phyloP scores from a whole-genome alignment of 345 rosid genomes.

The Raphanus raphanistrum region DNA sequence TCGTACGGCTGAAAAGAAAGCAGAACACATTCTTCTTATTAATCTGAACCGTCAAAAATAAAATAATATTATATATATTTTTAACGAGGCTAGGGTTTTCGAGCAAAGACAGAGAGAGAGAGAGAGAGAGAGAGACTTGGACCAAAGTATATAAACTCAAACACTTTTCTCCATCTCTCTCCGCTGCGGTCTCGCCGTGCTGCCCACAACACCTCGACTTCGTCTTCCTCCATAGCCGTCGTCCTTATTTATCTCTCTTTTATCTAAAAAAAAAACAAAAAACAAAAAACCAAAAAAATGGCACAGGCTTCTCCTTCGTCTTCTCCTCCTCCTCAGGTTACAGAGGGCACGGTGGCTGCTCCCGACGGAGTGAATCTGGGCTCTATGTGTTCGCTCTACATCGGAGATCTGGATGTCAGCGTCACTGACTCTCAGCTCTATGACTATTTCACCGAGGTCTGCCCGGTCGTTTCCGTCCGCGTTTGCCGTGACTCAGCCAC shows the following conservation, averaged over 20 bases:
- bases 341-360: constrained; percentile 28
- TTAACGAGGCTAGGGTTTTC: constrained; percentile 34
- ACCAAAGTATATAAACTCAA: constrained; percentile 33
- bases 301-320: constrained; percentile 39
- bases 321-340: constrained; percentile 8
- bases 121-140: constrained; percentile 14
- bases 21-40: not conserved
- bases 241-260: not conserved
- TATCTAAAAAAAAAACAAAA: too few relatives aligned
- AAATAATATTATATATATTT: not conserved
- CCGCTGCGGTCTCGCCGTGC: constrained; percentile 43
- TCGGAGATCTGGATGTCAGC: constrained; percentile 69
- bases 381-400: constrained; percentile 61
- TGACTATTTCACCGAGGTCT: constrained; percentile 58
- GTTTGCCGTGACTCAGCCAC: constrained; percentile 70
- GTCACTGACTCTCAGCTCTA: constrained; percentile 75
- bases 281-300: not conserved
- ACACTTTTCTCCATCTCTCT: constrained; percentile 29
- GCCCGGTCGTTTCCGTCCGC: constrained; percentile 69
- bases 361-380: constrained; percentile 41
- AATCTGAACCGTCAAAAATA: not conserved
- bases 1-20: not conserved
- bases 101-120: not conserved
- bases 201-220: constrained; percentile 39
- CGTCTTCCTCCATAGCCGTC: constrained; percentile 29